Percentiles rank a stretch among this genome's conserved stretches.
phyloP scores from a whole-genome alignment of 2,329 filamentous ascomycete genomes.

The Pseudocercospora eumusae region DNA sequence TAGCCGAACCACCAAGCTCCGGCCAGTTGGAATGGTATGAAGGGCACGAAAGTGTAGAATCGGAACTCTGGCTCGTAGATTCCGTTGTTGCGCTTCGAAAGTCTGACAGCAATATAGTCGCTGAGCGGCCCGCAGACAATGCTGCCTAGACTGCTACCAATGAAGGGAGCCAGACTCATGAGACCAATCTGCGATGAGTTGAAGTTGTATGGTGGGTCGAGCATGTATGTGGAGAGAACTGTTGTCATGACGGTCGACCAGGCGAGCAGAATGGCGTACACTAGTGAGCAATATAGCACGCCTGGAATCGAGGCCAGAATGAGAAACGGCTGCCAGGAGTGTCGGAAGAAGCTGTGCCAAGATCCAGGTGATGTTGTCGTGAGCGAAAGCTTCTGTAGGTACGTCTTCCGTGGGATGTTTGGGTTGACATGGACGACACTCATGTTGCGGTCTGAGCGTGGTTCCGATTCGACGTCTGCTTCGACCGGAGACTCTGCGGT shows the following conservation, averaged over 20 bases:
- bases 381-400: constrained; percentile 46
- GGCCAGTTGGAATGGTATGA: constrained; percentile 37
- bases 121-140: constrained; percentile 50
- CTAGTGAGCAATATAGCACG: constrained; percentile 42
- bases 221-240: constrained; percentile 42
- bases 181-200: constrained; percentile 52
- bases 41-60: constrained; percentile 41
- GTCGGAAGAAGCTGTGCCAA: constrained; percentile 38
- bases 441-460: constrained; percentile 23
- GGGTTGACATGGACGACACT: constrained; percentile 34
- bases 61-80: constrained; percentile 42
- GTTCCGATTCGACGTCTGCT: constrained; percentile 17
- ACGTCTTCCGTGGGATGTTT: constrained; percentile 46
- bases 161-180: constrained; percentile 54
- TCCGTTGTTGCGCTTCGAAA: constrained; percentile 39
- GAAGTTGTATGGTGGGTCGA: constrained; percentile 49
- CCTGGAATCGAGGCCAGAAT: constrained; percentile 45
- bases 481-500: constrained; percentile 17
- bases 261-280: constrained; percentile 43
- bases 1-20: constrained; percentile 46
- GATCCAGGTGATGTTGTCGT: constrained; percentile 38
- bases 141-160: constrained; percentile 52
- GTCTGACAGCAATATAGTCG: constrained; percentile 45
- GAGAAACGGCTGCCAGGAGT: constrained; percentile 43
- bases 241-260: constrained; percentile 45